Evolutionary conservation across 441 rosid genomes (phyloP).

Genomic region (Mallotus japonicus): DNA sequence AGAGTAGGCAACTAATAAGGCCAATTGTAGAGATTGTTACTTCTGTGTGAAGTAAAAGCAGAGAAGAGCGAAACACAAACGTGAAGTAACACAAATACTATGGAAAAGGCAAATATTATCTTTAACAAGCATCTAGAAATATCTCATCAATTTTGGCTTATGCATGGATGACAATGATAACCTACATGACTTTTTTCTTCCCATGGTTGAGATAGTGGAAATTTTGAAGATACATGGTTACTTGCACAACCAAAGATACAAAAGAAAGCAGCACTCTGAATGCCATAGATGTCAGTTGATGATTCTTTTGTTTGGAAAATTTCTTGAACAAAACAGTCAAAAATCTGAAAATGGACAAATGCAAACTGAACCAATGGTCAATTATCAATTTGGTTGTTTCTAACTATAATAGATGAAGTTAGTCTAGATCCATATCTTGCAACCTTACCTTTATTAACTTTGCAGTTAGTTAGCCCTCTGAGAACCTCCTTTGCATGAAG

Average conservation of each 20-base stretch:
- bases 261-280: neutral
- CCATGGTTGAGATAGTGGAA: neutral
- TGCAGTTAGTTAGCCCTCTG: constrained; percentile 80
- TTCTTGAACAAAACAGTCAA: constrained; percentile 9
- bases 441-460: constrained; percentile 69
- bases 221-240: neutral
- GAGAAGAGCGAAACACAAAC: neutral
- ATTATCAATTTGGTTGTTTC: constrained; percentile 5
- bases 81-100: neutral
- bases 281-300: neutral
- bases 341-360: neutral
- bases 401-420: neutral
- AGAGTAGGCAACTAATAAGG: constrained; percentile 8
- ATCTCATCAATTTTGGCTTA: neutral
- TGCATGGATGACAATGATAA: neutral
- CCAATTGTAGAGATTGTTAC: constrained; percentile 6
- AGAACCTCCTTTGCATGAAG: constrained; percentile 67
- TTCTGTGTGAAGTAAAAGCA: neutral
- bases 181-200: neutral
- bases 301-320: neutral
- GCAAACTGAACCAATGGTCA: neutral
- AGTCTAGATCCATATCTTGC: constrained; percentile 6
- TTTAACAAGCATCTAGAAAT: neutral
- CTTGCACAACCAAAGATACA: neutral
- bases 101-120: neutral